Percentiles rank a stretch among this genome's conserved stretches.
Conservation (phyloP, 257 asterid species). For the Rhazya stricta region DNA sequence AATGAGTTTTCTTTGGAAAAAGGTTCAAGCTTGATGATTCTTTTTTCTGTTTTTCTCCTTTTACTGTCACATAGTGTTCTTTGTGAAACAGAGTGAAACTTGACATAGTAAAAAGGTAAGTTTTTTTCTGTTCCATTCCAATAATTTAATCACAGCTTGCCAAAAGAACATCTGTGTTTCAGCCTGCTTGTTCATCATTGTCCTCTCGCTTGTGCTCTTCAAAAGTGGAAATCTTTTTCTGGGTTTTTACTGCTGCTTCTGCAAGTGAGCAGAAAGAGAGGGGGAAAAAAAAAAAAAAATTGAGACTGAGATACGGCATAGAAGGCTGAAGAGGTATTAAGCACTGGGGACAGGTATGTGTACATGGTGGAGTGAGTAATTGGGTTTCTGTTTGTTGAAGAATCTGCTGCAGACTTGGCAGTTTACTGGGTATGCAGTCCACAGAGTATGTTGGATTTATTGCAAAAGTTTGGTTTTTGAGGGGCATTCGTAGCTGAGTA, state of each 20-base stretch:
- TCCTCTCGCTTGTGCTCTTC: slow-evolving; percentile 21
- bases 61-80: slow-evolving; percentile 15
- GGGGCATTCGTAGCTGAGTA: slow-evolving; percentile 21
- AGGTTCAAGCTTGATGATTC: slow-evolving; percentile 38
- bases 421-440: slow-evolving; percentile 11
- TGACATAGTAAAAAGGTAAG: slow-evolving; percentile 16
- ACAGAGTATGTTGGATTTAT: slow-evolving; percentile 20
- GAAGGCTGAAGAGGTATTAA: slow-evolving; percentile 1
- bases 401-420: slow-evolving; percentile 24
- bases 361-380: slow-evolving; percentile 18
- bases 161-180: slow-evolving; percentile 25
- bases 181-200: slow-evolving; percentile 33
- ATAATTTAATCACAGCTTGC: slow-evolving; percentile 33
- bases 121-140: slow-evolving; percentile 25
- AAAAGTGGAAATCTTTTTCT: slow-evolving; percentile 28
- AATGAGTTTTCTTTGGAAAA: slow-evolving; percentile 32
- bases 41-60: slow-evolving; percentile 16
- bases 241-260: slow-evolving; percentile 22
- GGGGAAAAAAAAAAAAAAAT: too few relatives aligned
- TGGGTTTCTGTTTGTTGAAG: slow-evolving; percentile 25
- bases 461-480: slow-evolving; percentile 10
- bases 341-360: slow-evolving; percentile 17
- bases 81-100: slow-evolving; percentile 16
- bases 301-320: neutral
- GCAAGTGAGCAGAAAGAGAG: neutral